Base-by-base conservation (phyloP, 2,329 filamentous ascomycete genomes). In the Xylariaceae sp. region DNA sequence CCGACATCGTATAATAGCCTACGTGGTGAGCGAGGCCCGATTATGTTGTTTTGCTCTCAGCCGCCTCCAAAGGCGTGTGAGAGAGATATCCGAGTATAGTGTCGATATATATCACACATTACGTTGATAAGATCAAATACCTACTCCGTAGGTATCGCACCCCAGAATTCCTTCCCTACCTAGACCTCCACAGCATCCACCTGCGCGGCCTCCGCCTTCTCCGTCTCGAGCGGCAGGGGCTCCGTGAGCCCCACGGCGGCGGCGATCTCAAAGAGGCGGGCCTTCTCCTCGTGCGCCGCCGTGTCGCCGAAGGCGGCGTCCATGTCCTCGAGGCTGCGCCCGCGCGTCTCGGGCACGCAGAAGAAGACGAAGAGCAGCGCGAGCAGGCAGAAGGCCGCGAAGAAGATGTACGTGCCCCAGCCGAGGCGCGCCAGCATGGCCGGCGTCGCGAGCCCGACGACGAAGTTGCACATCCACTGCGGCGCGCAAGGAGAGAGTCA, bases 261-360 rank as follows among this genome's bases (percentile, higher is more conserved):
- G 8, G 21, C 21, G 12, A 23, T 23, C 7, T 7, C 21, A 23
- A 23, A 23, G 67, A 63, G 0, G 65, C 63, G 2, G 55, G 50
- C 15, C 61, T 61, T 59, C 44, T 63, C 59, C 38, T 59, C 55
- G 13, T 57, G 47, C 3, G 56, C 58, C 0, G 50, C 53, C 5
- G 51, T 54, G 29, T 63, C 61, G 1, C 61, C 61, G 47, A 66
- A 68, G 0, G 66, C 55, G 1, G 47, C 43, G 40, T 75, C 72
- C 70, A 77, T 76, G 33, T 75, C 67, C 46, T 76, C 72, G 1
- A 77, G 57, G 1, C 63, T 72, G 43, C 56, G 60, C 13, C 72
- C 72, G 30, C 63, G 66, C 0, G 75, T 80, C 49, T 80, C 75
- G 0, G 75, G 75, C 0, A 79, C 67, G 31, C 72, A 65, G 42